Conservation (phyloP, 2,329 filamentous ascomycete species). For the Ambrosiella cleistominuta region DNA sequence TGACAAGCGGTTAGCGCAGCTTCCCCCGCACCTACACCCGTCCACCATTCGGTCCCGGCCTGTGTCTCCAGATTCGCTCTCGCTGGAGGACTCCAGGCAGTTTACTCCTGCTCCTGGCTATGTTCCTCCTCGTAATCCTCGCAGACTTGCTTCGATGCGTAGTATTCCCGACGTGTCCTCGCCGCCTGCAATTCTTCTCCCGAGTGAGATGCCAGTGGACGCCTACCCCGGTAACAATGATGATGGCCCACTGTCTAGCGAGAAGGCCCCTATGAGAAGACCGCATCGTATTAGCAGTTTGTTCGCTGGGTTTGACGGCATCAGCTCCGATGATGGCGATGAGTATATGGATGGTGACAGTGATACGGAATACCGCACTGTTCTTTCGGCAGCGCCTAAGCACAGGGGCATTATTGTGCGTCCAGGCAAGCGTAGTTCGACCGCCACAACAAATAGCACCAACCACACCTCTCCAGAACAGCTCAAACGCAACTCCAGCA, state of each 20-base stretch:
- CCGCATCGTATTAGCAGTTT: slow-evolving; percentile 65
- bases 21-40: slow-evolving; percentile 64
- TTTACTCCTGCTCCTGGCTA: slow-evolving; percentile 36
- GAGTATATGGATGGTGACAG: slow-evolving; percentile 46
- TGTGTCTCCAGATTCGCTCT: slow-evolving; percentile 30
- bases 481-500: slow-evolving; percentile 17
- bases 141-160: slow-evolving; percentile 30
- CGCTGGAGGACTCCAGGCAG: slow-evolving; percentile 20
- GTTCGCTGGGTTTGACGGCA: slow-evolving; percentile 69
- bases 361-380: slow-evolving; percentile 50
- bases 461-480: slow-evolving; percentile 26
- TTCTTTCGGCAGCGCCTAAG: slow-evolving; percentile 39
- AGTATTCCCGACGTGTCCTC: slow-evolving; percentile 33
- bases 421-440: slow-evolving; percentile 26
- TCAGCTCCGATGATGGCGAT: slow-evolving; percentile 48
- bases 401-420: slow-evolving; percentile 19
- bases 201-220: slow-evolving; percentile 33
- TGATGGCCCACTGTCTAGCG: slow-evolving; percentile 50
- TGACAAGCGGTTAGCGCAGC: slow-evolving; percentile 55
- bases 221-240: slow-evolving; percentile 67
- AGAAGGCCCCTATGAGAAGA: slow-evolving; percentile 42
- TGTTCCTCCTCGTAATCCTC: slow-evolving; percentile 42
- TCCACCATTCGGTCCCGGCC: slow-evolving; percentile 52
- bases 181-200: slow-evolving; percentile 22
- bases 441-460: slow-evolving; percentile 16